phyloP scores from a whole-genome alignment of 352 stramenopile genomes.

The Pseudoperonospora humuli region DNA sequence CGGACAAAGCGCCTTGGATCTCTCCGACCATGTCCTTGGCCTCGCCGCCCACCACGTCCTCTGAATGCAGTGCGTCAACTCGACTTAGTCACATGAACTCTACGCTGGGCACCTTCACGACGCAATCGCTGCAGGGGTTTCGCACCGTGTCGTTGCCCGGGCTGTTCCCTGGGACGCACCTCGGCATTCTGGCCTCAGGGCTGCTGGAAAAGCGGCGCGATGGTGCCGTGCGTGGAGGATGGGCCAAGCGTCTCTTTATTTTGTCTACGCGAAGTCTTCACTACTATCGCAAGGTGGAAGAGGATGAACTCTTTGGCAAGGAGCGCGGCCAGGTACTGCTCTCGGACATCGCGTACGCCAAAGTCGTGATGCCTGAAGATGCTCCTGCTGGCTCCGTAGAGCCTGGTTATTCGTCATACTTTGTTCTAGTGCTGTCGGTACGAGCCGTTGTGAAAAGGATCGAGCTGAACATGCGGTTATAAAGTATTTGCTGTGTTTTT shows the following conservation, averaged over 20 bases:
- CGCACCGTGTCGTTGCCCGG: constrained; percentile 66
- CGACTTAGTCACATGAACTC: constrained; percentile 59
- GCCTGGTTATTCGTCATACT: constrained; percentile 43
- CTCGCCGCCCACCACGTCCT: constrained; percentile 26
- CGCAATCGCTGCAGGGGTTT: constrained; percentile 53
- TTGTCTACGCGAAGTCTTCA: constrained; percentile 72
- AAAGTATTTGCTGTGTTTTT: constrained; percentile 1
- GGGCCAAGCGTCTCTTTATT: constrained; percentile 76
- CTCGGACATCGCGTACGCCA: constrained; percentile 66
- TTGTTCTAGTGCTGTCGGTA: constrained; percentile 73
- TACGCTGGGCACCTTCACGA: constrained; percentile 38
- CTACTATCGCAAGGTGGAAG: constrained; percentile 80
- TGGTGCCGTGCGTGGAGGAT: constrained; percentile 72
- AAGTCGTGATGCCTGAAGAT: constrained; percentile 66
- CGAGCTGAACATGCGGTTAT: neutral
- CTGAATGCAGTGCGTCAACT: constrained; percentile 15
- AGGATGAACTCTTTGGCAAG: constrained; percentile 78
- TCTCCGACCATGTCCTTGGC: constrained; percentile 27
- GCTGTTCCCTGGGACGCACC: constrained; percentile 58
- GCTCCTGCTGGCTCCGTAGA: constrained; percentile 69
- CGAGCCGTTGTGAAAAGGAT: neutral
- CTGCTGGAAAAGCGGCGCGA: constrained; percentile 77
- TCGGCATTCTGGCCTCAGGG: constrained; percentile 70
- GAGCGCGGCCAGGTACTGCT: constrained; percentile 68
- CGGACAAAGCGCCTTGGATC: constrained; percentile 1